Evolutionary conservation across 2,329 filamentous ascomycete species (phyloP), one percentile per base, ranked within the genome.

Genomic region (Sporothrix inflata): DNA sequence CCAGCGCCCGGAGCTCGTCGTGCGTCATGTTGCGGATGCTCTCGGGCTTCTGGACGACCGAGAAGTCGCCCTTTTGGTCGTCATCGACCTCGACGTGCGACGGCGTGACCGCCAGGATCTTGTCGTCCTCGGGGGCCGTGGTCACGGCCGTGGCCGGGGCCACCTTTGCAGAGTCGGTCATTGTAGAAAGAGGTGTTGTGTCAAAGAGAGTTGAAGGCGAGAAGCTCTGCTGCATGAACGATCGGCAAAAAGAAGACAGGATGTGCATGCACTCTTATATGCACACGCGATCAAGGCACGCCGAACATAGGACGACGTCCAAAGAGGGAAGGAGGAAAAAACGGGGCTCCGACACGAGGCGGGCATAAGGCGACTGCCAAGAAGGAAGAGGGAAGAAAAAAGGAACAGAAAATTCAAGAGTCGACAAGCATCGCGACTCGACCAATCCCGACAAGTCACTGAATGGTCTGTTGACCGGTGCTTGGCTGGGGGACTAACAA

Each of bases 141-240:
- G 55, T 3, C 27, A 60, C 8, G 51, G 55, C 55, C 30, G 27
- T 7, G 27, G 14, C 30, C 30, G 30, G 19, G 8, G 55, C 19
- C 21, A 53, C n/a, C 55, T 60, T 60, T 38, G 27, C 55, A 34
- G 30, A 34, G 55, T 60, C 51, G 51, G 51, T 55, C 51, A 55
- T 51, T n/a, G 27, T 55, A 34, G 21, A 4, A 27, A 21, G 21
- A 27, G 24, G 24, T 27, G 21, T 27, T 27, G 51, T 14, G 30
- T 27, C 9, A 27, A 27, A 24, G 51, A 27, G 21, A 27, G 24
- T 24, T 51, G n/a, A 51, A 24, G n/a, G 19, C 5, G 12, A 53
- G n/a, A 12, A 1, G 30, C 30, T 34, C 30, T 34, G 30, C 30
- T 34, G 30, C 3, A 34, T 34, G 30, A 34, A 34, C 30, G 30